A percentile compares a stretch with the other conserved stretches of the same genome.
Conservation (phyloP, 352 stramenopile genomes). For the Phytophthora ramorum region DNA sequence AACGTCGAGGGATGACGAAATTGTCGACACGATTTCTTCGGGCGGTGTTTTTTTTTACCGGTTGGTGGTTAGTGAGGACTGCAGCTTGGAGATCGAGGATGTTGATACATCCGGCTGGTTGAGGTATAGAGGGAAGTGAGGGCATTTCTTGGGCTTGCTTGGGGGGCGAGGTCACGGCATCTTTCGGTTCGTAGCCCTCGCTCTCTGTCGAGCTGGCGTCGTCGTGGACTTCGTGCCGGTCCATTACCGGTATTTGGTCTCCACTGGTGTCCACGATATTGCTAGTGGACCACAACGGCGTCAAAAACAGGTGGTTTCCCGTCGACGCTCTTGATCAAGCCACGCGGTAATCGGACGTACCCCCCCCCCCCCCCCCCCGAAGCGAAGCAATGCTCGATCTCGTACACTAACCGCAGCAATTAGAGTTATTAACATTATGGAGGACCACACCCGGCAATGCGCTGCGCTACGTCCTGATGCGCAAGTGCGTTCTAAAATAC, state of each 20-base stretch:
- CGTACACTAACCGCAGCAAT: too few species aligned
- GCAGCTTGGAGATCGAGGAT: not conserved
- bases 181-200: not conserved
- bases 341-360: too few species aligned
- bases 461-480: constrained; percentile 93
- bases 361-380: too few species aligned
- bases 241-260: not conserved
- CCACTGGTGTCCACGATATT: not conserved
- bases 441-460: constrained; percentile 94
- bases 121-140: not conserved
- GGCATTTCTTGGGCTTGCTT: not conserved
- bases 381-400: too few species aligned
- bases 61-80: too few species aligned
- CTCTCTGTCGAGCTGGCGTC: not conserved
- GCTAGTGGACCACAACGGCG: too few species aligned
- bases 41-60: too few species aligned
- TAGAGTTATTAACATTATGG: too few species aligned
- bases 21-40: not conserved
- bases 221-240: not conserved
- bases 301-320: too few species aligned
- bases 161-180: not conserved
- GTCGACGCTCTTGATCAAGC: too few species aligned
- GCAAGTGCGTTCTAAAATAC: constrained; percentile 63
- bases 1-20: not conserved
- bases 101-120: not conserved